Percentiles rank a stretch among this genome's conserved stretches.
These are phyloP conservation scores for Populus alba DNA, from an alignment of 345 rosid species.

Conservation along the genomic window DNA sequence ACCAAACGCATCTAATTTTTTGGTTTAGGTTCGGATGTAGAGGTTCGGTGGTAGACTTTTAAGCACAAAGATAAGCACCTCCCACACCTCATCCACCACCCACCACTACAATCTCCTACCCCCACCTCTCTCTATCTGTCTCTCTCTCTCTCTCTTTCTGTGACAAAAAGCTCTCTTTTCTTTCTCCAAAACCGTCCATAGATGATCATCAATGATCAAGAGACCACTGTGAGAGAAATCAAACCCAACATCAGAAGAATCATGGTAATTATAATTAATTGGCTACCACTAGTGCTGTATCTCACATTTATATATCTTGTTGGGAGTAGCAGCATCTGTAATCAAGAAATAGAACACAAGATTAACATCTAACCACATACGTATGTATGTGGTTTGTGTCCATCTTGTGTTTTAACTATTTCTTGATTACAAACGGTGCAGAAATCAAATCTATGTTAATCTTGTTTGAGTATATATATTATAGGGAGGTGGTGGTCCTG, in stretches of 20 bases:
- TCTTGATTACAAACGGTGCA: background rate
- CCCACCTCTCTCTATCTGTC: constrained; percentile 14
- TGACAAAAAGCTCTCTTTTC: background rate
- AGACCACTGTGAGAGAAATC: constrained; percentile 33
- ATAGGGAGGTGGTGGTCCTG: constrained; percentile 58
- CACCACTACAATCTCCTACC: constrained; percentile 17
- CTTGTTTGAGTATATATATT: background rate
- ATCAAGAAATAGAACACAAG: too few relatives aligned
- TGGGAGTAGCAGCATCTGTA: too few relatives aligned
- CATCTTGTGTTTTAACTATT: background rate
- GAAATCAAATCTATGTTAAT: background rate
- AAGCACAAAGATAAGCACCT: constrained; percentile 26
- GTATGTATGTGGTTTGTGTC: background rate
- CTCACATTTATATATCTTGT: background rate
- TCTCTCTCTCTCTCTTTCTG: background rate
- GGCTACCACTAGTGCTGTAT: too few relatives aligned
- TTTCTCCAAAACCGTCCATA: background rate
- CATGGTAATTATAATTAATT: constrained; percentile 36
- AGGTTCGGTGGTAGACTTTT: constrained; percentile 36
- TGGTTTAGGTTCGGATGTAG: constrained; percentile 14
- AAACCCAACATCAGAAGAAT: constrained; percentile 58
- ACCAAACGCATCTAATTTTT: constrained; percentile 21
- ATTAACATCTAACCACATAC: too few relatives aligned
- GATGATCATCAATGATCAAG: constrained; percentile 37
- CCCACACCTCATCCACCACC: constrained; percentile 15